phyloP scores from a whole-genome alignment of 805 yeast genomes.

The Pichia californica region DNA sequence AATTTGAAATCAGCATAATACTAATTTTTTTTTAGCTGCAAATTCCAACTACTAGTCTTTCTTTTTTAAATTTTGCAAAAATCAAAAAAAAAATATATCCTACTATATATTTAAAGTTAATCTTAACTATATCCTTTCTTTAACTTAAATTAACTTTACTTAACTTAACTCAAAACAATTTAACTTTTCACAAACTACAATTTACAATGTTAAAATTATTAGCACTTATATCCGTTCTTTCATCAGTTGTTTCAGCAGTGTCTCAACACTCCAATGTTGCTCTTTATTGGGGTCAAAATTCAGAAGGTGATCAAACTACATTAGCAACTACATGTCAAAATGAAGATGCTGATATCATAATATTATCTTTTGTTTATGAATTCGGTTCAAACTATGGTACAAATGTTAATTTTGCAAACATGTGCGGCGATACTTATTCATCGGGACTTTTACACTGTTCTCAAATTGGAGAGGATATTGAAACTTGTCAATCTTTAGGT shows the following conservation, averaged over 20 bases:
- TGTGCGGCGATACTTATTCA: slow-evolving; percentile 34
- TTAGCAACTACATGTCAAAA: slow-evolving; percentile 58
- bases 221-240: slow-evolving; percentile 1
- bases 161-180: background rate
- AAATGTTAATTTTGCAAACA: slow-evolving; percentile 52
- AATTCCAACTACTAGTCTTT: background rate
- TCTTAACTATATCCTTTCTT: slow-evolving; percentile 7
- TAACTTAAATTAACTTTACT: background rate
- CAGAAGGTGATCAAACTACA: slow-evolving; percentile 51
- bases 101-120: no score
- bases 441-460: slow-evolving; percentile 39
- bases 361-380: slow-evolving; percentile 61
- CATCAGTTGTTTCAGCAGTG: slow-evolving; percentile 11
- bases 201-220: background rate
- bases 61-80: background rate
- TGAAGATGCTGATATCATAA: slow-evolving; percentile 61
- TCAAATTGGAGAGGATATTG: slow-evolving; percentile 53
- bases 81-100: background rate
- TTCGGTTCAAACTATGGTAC: slow-evolving; percentile 43
- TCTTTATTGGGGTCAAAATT: slow-evolving; percentile 85
- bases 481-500: slow-evolving; percentile 71
- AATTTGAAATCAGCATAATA: no score
- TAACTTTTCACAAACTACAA: background rate
- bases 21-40: background rate
- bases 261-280: slow-evolving; percentile 45